These are phyloP conservation scores for Phytophthora hybrid DNA, from an alignment of 352 stramenopile genomes.

Conservation along the genomic window DNA sequence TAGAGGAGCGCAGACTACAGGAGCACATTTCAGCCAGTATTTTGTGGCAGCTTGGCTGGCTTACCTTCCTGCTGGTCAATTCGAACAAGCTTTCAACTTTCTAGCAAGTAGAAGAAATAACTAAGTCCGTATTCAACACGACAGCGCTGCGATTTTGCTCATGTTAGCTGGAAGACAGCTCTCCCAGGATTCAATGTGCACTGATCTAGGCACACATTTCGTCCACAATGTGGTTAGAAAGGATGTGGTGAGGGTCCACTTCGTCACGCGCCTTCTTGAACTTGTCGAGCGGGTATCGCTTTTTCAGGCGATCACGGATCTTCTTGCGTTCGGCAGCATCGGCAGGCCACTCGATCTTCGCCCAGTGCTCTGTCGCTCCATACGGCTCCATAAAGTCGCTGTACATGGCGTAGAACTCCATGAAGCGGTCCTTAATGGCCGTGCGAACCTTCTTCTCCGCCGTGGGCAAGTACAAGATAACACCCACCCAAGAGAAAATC, in stretches of 20 bases:
- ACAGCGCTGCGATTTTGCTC: constrained; percentile 23
- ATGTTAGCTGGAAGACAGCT: constrained; percentile 17
- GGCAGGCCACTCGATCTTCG: constrained; percentile 94
- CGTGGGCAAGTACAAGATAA: constrained; percentile 97
- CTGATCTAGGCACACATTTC: constrained; percentile 53
- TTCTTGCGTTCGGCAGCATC: constrained; percentile 57
- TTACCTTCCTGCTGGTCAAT: constrained; percentile 36
- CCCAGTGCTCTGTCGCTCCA: constrained; percentile 95
- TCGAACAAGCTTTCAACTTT: constrained; percentile 38
- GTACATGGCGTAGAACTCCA: constrained; percentile 93
- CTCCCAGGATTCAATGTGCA: constrained; percentile 7
- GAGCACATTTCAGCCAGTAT: constrained; percentile 33
- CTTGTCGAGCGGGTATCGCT: constrained; percentile 88
- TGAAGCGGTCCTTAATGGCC: constrained; percentile 93
- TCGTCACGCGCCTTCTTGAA: constrained; percentile 92
- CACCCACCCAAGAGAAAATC: constrained; percentile 97
- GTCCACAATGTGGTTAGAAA: constrained; percentile 93
- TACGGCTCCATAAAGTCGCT: constrained; percentile 91
- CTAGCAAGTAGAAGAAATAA: constrained; percentile 24
- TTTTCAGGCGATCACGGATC: constrained; percentile 72
- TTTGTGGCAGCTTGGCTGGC: constrained; percentile 51
- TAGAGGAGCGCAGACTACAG: neutral
- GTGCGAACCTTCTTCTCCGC: constrained; percentile 58
- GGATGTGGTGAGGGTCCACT: constrained; percentile 94
- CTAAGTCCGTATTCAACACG: constrained; percentile 27